phyloP scores from a whole-genome alignment of 495 filamentous ascomycete species.

The Talaromyces adpressus region DNA sequence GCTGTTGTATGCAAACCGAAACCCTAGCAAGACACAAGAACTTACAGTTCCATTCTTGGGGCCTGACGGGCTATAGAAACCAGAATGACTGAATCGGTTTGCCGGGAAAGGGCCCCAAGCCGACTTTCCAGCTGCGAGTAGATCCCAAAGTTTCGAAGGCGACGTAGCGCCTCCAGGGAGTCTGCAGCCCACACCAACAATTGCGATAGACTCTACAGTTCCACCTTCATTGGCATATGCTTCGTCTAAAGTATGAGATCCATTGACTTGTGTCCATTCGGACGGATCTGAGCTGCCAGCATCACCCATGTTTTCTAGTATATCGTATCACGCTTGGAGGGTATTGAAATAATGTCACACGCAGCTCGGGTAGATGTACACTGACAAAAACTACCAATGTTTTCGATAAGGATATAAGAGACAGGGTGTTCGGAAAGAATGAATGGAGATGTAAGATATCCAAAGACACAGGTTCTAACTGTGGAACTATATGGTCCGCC shows the following conservation, averaged over 20 bases:
- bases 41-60: slow-evolving; percentile 20
- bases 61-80: slow-evolving; percentile 44
- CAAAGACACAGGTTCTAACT: background rate
- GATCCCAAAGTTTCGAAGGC: slow-evolving; percentile 16
- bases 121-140: slow-evolving; percentile 34
- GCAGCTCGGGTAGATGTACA: background rate
- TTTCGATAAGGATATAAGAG: too few species aligned
- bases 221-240: background rate
- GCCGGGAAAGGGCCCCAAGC: slow-evolving; percentile 43
- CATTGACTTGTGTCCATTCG: background rate
- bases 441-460: background rate
- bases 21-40: background rate
- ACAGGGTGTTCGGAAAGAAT: background rate
- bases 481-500: background rate
- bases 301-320: background rate
- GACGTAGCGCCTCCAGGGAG: slow-evolving; percentile 33
- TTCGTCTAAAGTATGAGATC: background rate
- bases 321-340: background rate
- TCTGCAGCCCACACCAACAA: slow-evolving; percentile 27
- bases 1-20: too few species aligned
- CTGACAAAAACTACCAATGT: too few species aligned
- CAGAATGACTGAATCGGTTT: slow-evolving; percentile 44
- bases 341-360: background rate
- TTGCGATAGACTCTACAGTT: slow-evolving; percentile 24
- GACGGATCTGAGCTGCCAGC: background rate